These are phyloP conservation scores for Monosporascus sp. DNA, from an alignment of 2,329 filamentous ascomycete genomes.

Conservation along the genomic window DNA sequence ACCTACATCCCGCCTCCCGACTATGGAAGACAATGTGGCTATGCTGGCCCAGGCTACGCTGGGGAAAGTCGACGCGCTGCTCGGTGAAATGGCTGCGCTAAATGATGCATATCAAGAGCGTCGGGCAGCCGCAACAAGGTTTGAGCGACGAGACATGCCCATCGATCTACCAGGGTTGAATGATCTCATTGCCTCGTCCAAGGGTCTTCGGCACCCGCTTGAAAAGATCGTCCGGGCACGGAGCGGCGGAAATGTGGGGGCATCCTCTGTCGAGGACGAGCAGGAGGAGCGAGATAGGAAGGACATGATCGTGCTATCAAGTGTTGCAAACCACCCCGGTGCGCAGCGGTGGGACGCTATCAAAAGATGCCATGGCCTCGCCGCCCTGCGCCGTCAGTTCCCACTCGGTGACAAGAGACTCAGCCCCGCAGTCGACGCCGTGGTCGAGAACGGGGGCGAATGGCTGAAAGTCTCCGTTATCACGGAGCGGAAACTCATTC, in stretches of 20 bases:
- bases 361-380: constrained; percentile 8
- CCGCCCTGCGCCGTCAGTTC: constrained; percentile 9
- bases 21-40: constrained; percentile 1
- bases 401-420: constrained; percentile 1
- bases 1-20: no score
- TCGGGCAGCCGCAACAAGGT: constrained; percentile 2
- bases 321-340: constrained; percentile 5
- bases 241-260: neutral
- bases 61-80: constrained; percentile 3
- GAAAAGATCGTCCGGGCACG: constrained; percentile 6
- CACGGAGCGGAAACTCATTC: constrained; percentile 8
- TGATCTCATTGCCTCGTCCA: constrained; percentile 9
- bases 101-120: constrained; percentile 6
- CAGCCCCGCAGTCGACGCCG: constrained; percentile 8
- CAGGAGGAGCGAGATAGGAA: constrained; percentile 9
- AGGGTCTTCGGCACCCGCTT: constrained; percentile 5
- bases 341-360: constrained; percentile 9
- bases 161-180: constrained; percentile 8
- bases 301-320: constrained; percentile 3
- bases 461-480: constrained; percentile 10
- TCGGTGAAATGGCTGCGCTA: constrained; percentile 5
- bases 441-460: constrained; percentile 9
- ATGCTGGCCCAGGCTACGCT: constrained; percentile 1
- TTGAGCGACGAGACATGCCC: constrained; percentile 8
- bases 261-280: neutral